Evolutionary conservation across 2,329 filamentous ascomycete genomes (phyloP).

Genomic region (Fusarium floridanum): DNA sequence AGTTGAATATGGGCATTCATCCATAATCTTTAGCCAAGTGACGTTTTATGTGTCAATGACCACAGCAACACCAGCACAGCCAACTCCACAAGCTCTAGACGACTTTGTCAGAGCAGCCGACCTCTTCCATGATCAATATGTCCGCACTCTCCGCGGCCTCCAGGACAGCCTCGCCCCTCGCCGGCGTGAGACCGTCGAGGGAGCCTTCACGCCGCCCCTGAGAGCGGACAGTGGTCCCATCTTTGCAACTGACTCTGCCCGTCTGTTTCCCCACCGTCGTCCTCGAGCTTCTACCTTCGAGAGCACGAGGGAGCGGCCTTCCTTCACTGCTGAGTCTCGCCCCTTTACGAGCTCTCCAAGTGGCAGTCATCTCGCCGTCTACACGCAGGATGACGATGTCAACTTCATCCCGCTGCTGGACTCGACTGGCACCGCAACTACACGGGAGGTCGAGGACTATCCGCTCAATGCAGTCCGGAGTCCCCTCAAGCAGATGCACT

Average conservation of each 20-base stretch:
- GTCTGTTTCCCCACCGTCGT: slow-evolving; percentile 30
- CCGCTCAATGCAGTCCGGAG: slow-evolving; percentile 27
- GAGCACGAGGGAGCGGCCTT: slow-evolving; percentile 42
- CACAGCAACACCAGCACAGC: slow-evolving; percentile 20
- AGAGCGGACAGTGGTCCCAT: slow-evolving; percentile 40
- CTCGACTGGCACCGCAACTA: slow-evolving; percentile 1
- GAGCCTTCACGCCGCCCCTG: slow-evolving; percentile 47
- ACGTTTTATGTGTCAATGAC: slow-evolving; percentile 36
- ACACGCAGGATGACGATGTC: slow-evolving; percentile 49
- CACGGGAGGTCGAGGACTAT: slow-evolving; percentile 34
- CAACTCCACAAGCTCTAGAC: slow-evolving; percentile 45
- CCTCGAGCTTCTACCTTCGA: slow-evolving; percentile 49
- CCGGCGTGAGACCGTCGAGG: slow-evolving; percentile 39
- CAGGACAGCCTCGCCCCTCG: slow-evolving; percentile 45
- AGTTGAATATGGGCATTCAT: slow-evolving; percentile 16
- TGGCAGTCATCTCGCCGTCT: slow-evolving; percentile 32
- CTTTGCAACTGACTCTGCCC: slow-evolving; percentile 35
- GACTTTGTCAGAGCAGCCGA: slow-evolving; percentile 52
- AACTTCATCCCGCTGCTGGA: slow-evolving; percentile 50
- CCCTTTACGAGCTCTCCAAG: slow-evolving; percentile 42
- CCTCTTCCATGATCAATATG: slow-evolving; percentile 51
- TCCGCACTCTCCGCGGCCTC: slow-evolving; percentile 47
- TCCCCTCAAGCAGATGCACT: slow-evolving; percentile 42
- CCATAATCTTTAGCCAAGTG: slow-evolving; percentile 20
- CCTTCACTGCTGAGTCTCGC: slow-evolving; percentile 40